phyloP scores from a whole-genome alignment of 2,329 filamentous ascomycete genomes.

The Calonectria multiphialidica region DNA sequence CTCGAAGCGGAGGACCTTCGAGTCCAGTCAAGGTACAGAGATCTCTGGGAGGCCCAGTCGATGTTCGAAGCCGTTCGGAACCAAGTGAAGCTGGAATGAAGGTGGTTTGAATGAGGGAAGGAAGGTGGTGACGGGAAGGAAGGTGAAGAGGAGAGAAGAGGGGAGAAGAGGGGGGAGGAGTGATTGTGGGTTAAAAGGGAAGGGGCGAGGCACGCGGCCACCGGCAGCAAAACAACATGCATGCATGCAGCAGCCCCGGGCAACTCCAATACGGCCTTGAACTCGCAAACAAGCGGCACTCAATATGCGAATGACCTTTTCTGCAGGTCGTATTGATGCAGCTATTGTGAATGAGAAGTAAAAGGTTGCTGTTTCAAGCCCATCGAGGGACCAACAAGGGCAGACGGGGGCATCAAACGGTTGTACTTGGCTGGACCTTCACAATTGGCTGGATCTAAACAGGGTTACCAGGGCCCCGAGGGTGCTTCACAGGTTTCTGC shows the following conservation, averaged over 20 bases:
- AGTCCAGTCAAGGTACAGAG: not conserved
- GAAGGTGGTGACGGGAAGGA: not conserved
- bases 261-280: not conserved
- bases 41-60: not conserved
- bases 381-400: too few species aligned
- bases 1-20: not conserved
- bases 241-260: not conserved
- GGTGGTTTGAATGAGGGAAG: not conserved
- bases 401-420: not conserved
- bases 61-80: not conserved
- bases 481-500: not conserved
- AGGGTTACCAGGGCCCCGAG: not conserved
- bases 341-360: too few species aligned
- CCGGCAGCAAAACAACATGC: constrained; percentile 6
- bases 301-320: not conserved
- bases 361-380: not conserved
- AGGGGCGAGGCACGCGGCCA: not conserved
- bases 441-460: not conserved
- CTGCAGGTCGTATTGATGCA: not conserved
- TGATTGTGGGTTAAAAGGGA: not conserved
- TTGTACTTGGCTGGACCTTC: not conserved
- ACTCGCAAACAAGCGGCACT: not conserved
- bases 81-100: not conserved
- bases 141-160: not conserved
- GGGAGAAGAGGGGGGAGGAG: not conserved